Conservation (phyloP, 1,284 basidiomycete species). For the Malassezia dermatis region DNA sequence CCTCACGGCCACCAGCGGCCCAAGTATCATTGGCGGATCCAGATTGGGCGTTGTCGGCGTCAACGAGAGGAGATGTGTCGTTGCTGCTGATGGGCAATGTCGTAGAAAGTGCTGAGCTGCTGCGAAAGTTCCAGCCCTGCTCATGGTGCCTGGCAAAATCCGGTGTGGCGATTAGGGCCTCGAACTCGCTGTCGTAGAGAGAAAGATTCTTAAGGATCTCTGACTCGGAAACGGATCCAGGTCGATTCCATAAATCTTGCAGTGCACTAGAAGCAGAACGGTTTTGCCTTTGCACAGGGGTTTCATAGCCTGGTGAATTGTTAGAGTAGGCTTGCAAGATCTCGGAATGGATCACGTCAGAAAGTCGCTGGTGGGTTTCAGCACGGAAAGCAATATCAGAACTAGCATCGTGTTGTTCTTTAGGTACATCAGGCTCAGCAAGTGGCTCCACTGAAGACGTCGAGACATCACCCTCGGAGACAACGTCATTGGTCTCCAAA, state of each 20-base stretch:
- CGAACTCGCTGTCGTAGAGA: constrained; percentile 16
- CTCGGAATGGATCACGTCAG: constrained; percentile 15
- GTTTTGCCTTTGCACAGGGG: background rate
- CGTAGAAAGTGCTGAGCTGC: background rate
- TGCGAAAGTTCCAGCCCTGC: background rate
- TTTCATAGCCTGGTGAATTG: background rate
- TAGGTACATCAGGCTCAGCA: background rate
- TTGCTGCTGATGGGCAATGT: background rate
- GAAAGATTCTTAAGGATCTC: constrained; percentile 12
- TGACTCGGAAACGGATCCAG: constrained; percentile 6
- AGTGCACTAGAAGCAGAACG: background rate
- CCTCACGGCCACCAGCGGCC: background rate
- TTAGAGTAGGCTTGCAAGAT: constrained; percentile 12
- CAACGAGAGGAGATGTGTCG: background rate
- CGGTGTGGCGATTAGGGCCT: constrained; percentile 11
- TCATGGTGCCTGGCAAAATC: background rate
- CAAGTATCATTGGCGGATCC: background rate
- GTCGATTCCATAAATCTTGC: background rate
- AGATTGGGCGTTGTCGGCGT: background rate
- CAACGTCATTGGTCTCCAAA: background rate
- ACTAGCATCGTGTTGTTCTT: background rate
- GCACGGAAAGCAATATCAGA: background rate
- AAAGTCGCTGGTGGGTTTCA: constrained; percentile 6
- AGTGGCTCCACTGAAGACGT: background rate
- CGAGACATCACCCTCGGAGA: background rate